Conservation (phyloP, 306 rosid genomes). For the Gleditsia sinensis region DNA sequence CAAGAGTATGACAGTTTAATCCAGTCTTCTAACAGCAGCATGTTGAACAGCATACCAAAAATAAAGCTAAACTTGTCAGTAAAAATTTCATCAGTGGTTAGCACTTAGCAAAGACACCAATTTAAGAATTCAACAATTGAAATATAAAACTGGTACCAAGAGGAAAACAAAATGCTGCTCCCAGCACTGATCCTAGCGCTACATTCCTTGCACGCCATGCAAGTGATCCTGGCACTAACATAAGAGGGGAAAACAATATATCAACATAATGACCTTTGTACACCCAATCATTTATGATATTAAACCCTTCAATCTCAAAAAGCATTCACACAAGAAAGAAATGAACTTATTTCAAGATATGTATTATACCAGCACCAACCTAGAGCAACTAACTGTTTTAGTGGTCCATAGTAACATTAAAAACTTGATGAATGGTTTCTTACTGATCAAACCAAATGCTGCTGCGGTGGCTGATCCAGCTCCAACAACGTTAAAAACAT, state of each 20-base stretch:
- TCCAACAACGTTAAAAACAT: conserved; percentile 81
- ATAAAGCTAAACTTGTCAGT: background rate
- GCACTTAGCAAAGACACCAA: background rate
- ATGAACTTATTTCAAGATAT: background rate
- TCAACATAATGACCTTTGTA: background rate
- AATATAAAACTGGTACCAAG: conserved; percentile 55
- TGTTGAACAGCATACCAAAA: background rate
- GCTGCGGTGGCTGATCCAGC: conserved; percentile 99
- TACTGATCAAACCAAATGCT: conserved; percentile 85
- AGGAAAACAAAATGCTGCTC: conserved; percentile 90
- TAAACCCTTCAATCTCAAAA: conserved; percentile 17
- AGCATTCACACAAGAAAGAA: background rate
- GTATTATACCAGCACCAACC: background rate
- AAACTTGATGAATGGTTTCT: conserved; percentile 34
- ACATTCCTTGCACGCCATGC: conserved; percentile 89
- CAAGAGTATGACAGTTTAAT: too few relatives aligned
- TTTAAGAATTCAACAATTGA: conserved; percentile 3
- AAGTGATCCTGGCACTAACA: conserved; percentile 86
- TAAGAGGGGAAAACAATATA: conserved; percentile 22
- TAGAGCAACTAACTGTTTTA: conserved; percentile 1
- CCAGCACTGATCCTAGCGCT: conserved; percentile 75
- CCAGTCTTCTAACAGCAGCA: too few relatives aligned
- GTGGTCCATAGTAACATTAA: conserved; percentile 8
- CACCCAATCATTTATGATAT: background rate
- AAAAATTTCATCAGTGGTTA: background rate